Conservation (phyloP, 2,329 filamentous ascomycete genomes). For the Botryosphaeria agaves region DNA sequence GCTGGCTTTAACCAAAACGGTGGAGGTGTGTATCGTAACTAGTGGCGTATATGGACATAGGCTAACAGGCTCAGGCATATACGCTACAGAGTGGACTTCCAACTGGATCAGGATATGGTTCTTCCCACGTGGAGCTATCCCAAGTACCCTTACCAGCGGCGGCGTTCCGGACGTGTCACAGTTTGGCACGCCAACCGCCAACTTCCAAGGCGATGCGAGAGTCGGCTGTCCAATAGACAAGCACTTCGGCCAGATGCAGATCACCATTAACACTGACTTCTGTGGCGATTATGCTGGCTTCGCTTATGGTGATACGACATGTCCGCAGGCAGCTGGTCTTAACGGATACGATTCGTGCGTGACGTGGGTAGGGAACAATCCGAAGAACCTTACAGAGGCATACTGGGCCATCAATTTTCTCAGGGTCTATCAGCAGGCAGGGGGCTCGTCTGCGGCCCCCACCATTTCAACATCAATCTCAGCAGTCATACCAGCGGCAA, state of each 20-base stretch:
- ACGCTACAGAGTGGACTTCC: conserved; percentile 18
- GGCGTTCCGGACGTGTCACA: conserved; percentile 38
- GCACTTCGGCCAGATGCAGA: conserved; percentile 19
- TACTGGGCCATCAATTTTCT: conserved; percentile 25
- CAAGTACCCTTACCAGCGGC: conserved; percentile 21
- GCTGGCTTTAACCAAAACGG: conserved; percentile 11
- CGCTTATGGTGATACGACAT: conserved; percentile 12
- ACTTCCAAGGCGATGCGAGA: conserved; percentile 35
- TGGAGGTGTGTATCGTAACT: conserved; percentile 11
- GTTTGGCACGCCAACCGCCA: conserved; percentile 46
- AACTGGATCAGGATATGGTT: conserved; percentile 17
- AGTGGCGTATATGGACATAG: background rate
- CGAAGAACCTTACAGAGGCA: conserved; percentile 13
- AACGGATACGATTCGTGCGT: conserved; percentile 12
- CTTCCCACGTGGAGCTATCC: conserved; percentile 15
- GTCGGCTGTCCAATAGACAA: conserved; percentile 18
- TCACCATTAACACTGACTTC: conserved; percentile 23
- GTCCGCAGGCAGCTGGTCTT: conserved; percentile 10
- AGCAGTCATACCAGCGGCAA: conserved; percentile 7
- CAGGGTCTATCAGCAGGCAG: conserved; percentile 17
- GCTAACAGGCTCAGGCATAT: conserved; percentile 6
- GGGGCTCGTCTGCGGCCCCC: conserved; percentile 5
- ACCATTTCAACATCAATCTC: background rate
- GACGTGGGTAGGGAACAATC: conserved; percentile 15
- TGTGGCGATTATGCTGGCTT: conserved; percentile 20